Conservation (phyloP, 129 eudicot genomes). For the Solidago caesia region DNA sequence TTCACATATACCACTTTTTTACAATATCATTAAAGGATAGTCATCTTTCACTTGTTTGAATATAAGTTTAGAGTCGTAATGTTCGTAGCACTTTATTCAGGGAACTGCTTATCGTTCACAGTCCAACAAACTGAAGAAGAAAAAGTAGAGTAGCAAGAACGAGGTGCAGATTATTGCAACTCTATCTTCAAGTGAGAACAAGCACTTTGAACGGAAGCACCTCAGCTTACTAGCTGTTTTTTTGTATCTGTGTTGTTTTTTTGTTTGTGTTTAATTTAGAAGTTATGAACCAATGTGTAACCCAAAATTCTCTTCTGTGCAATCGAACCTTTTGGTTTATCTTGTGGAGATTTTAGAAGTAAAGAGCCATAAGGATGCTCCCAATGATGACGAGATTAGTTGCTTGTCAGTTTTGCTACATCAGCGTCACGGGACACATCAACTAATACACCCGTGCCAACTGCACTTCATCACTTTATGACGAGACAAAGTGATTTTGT, state of each 20-base stretch:
- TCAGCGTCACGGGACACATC: too few relatives aligned
- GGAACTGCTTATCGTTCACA: conserved; percentile 79
- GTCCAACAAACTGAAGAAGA: conserved; percentile 69
- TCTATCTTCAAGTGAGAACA: background rate
- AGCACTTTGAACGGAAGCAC: background rate
- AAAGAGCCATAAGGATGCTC: too few relatives aligned
- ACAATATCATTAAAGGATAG: background rate
- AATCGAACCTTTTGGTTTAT: too few relatives aligned
- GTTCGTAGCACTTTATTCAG: conserved; percentile 28
- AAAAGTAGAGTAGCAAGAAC: conserved; percentile 51
- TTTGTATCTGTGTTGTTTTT: background rate
- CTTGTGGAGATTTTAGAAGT: too few relatives aligned
- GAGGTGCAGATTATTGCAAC: background rate
- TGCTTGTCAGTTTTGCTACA: too few relatives aligned
- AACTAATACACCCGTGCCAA: too few relatives aligned
- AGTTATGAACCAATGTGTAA: background rate
- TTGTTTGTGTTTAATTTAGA: background rate
- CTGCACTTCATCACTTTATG: too few relatives aligned
- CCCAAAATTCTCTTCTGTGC: background rate
- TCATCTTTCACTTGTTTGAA: background rate
- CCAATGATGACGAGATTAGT: too few relatives aligned
- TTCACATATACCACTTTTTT: background rate
- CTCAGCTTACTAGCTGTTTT: background rate
- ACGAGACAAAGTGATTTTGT: too few relatives aligned
- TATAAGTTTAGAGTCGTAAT: background rate